A percentile compares a stretch with the other conserved stretches of the same genome.
Conservation (phyloP, 495 filamentous ascomycete species). For the Daldinia vernicosa region DNA sequence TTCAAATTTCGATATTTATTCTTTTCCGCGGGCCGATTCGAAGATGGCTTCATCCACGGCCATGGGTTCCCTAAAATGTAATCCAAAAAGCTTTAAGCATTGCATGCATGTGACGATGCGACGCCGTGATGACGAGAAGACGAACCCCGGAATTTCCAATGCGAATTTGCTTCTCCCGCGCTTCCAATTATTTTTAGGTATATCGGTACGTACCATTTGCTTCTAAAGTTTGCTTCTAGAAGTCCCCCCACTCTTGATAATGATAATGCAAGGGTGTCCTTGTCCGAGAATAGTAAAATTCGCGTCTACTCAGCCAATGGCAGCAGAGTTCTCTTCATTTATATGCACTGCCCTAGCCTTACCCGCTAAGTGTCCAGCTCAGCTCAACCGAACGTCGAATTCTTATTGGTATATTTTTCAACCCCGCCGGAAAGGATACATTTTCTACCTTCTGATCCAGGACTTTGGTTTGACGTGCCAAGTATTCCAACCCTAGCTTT, state of each 20-base stretch:
- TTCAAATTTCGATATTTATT: background rate
- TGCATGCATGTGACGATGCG: slow-evolving; percentile 3
- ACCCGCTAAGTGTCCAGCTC: background rate
- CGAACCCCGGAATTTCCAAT: background rate
- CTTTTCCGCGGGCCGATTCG: slow-evolving; percentile 12
- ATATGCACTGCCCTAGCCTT: background rate
- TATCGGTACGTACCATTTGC: background rate
- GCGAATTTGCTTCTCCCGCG: slow-evolving; percentile 10
- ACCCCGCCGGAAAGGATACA: background rate
- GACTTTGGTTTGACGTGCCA: slow-evolving; percentile 12
- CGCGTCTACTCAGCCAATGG: background rate
- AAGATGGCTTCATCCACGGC: slow-evolving; percentile 9
- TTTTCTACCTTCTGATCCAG: background rate
- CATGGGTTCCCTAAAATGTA: background rate
- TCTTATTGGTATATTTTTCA: background rate
- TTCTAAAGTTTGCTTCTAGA: slow-evolving; percentile 6
- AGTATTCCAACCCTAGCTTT: slow-evolving; percentile 1
- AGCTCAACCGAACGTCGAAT: background rate
- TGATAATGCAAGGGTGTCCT: background rate
- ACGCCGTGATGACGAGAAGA: slow-evolving; percentile 3
- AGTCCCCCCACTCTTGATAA: background rate
- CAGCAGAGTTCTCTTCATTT: background rate
- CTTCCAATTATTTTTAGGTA: slow-evolving; percentile 4
- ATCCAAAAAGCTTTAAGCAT: slow-evolving; percentile 1
- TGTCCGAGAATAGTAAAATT: slow-evolving; percentile 1